phyloP scores from a whole-genome alignment of 805 yeast species.

The Candida adriatica region DNA sequence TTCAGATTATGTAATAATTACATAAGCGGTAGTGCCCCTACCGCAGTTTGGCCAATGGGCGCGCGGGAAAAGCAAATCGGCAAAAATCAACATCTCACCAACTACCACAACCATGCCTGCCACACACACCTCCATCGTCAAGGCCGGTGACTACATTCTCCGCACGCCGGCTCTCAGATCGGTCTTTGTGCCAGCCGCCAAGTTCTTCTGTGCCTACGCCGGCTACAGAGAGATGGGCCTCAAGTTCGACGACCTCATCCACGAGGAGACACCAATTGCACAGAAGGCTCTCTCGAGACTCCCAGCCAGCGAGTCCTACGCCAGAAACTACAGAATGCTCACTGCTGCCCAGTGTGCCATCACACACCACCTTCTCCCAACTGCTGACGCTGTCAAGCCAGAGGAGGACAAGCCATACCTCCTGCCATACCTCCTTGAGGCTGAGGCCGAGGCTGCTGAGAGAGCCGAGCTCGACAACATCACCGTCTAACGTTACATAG shows the following conservation, averaged over 20 bases:
- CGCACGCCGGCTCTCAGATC: constrained; percentile 73
- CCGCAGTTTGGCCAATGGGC: constrained; percentile 1
- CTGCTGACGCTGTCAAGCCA: constrained; percentile 66
- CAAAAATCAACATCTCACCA: constrained; percentile 1
- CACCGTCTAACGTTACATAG: constrained; percentile 7
- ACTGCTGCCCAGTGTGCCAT: constrained; percentile 88
- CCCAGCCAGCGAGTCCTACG: constrained; percentile 77
- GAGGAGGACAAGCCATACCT: constrained; percentile 81
- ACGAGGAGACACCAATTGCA: constrained; percentile 81
- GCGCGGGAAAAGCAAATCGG: constrained; percentile 2
- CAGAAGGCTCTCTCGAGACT: constrained; percentile 86
- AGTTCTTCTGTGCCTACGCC: constrained; percentile 61
- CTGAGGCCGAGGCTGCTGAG: constrained; percentile 87
- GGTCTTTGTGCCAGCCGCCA: constrained; percentile 73
- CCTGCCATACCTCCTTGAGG: constrained; percentile 85
- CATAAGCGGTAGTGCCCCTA: no score
- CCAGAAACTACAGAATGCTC: constrained; percentile 86
- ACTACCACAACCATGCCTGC: constrained; percentile 2
- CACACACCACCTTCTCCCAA: constrained; percentile 80
- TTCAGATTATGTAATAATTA: no score
- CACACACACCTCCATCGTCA: constrained; percentile 57
- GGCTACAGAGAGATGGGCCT: constrained; percentile 96
- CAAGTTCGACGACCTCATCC: constrained; percentile 79
- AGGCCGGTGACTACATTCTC: constrained; percentile 70
- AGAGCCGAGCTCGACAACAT: constrained; percentile 84